Evolutionary conservation across 73 alveolate species (phyloP).

Genomic region (Stentor coeruleus): DNA sequence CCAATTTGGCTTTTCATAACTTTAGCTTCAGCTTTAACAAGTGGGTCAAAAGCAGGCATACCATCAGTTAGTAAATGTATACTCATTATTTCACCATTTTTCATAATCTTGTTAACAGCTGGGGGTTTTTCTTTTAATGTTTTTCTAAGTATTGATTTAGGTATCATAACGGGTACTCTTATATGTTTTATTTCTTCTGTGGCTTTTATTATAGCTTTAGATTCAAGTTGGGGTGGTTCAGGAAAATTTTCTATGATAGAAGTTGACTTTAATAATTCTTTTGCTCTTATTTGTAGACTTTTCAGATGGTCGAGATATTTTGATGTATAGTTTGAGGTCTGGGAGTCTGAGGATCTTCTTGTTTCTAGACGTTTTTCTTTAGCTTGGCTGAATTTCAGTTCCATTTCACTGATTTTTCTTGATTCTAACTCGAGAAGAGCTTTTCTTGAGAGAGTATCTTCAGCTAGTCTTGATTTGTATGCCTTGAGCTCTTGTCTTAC

Average conservation of each 20-base stretch:
- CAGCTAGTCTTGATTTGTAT: too few relatives aligned
- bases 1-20: background rate
- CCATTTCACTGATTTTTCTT: too few relatives aligned
- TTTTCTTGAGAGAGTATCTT: too few relatives aligned
- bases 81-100: background rate
- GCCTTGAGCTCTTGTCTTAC: too few relatives aligned
- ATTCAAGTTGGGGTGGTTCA: background rate
- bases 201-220: background rate
- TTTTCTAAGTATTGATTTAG: background rate
- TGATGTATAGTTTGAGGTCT: background rate
- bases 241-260: background rate
- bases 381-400: too few relatives aligned
- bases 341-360: background rate
- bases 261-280: background rate
- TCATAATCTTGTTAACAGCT: background rate
- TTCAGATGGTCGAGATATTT: conserved; percentile 7
- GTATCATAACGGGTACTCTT: background rate
- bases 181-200: background rate
- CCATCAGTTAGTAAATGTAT: background rate
- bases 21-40: conserved; percentile 6
- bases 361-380: too few relatives aligned
- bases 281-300: background rate
- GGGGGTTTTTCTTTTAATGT: background rate
- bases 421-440: too few relatives aligned
- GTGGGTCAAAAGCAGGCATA: background rate